Conservation (phyloP, 2,329 filamentous ascomycete genomes). For the Erysiphe pulchra region DNA sequence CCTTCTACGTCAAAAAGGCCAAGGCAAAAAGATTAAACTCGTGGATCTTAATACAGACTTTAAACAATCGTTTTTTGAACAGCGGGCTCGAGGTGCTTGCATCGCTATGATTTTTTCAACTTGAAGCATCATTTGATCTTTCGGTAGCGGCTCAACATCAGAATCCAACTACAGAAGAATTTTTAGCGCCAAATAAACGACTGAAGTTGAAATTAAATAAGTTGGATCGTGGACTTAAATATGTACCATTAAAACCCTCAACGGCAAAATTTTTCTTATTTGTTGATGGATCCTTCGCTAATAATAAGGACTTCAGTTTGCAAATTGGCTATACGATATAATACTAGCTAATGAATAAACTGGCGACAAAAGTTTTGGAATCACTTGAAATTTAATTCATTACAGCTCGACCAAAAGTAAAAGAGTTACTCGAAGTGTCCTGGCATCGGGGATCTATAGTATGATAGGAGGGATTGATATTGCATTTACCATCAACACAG, state of each 20-base stretch:
- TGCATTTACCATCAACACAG: background rate
- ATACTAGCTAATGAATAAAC: background rate
- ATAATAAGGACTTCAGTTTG: too few relatives aligned
- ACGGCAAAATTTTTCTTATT: background rate
- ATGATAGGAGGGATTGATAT: constrained; percentile 1
- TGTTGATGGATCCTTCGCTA: background rate
- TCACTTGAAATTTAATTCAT: background rate
- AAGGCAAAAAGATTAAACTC: background rate
- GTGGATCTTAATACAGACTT: background rate
- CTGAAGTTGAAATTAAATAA: background rate
- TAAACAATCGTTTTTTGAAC: too few relatives aligned
- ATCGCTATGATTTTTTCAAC: constrained; percentile 1
- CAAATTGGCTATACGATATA: background rate
- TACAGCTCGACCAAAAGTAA: too few relatives aligned
- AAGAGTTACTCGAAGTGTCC: too few relatives aligned
- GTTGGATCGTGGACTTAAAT: background rate
- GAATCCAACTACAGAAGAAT: background rate
- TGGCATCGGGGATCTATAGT: background rate
- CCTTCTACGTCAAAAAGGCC: background rate
- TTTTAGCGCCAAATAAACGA: background rate
- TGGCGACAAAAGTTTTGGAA: background rate
- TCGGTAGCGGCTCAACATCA: constrained; percentile 1
- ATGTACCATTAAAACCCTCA: background rate
- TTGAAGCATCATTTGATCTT: constrained; percentile 1
- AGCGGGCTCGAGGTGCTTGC: background rate